Base-by-base conservation (phyloP, 1,284 basidiomycete genomes). In the Fomitopsis betulina region DNA sequence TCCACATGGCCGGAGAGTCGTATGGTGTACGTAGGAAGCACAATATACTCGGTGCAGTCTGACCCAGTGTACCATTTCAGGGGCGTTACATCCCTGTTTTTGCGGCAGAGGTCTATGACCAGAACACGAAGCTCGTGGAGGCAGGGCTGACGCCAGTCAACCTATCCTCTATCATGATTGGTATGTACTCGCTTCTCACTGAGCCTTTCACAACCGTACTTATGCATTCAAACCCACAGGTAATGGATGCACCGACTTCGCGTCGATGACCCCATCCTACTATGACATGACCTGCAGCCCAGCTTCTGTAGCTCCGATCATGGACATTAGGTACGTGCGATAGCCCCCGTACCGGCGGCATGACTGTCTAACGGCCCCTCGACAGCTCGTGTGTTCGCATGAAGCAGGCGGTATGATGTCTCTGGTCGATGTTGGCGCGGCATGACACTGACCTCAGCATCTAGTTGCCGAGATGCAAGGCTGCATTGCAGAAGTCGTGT, bases 31-130 rank as follows among this genome's bases (percentile, higher is more conserved):
- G 75, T 70, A 25, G 10, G 49, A 10, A 15, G 21, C 15, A 51
- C 38, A n/a, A 13, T 23, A 13, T 2, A 35, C 9, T 38, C 10
- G 4, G 53, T n/a, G 15, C 27, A 1, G 50, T 8, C 4, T 17
- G 25, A 30, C 19, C 23, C n/a, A 30, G 5, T n/a, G 37, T 56
- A 10, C n/a, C 38, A 19, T 23, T 1, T 17, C 59, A 89, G 85
- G 93, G 93, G 3, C 84, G 91, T 23, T 94, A 93, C 71, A 78
- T 95, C 8, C 94, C 93, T 3, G 75, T 93, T 5, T 95, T 93
- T 62, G 94, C 93, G 0, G 77, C 89, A 1, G 83, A 85, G 17
- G 83, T 96, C 0, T 85, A 88, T 47, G 93, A 95, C 71, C 86
- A 91, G 62, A 95, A 96, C 69, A 73, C 79, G 6, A 68, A 71